Evolutionary conservation across 2,329 filamentous ascomycete species (phyloP).

Genomic region (Hymenoscyphus infarciens): DNA sequence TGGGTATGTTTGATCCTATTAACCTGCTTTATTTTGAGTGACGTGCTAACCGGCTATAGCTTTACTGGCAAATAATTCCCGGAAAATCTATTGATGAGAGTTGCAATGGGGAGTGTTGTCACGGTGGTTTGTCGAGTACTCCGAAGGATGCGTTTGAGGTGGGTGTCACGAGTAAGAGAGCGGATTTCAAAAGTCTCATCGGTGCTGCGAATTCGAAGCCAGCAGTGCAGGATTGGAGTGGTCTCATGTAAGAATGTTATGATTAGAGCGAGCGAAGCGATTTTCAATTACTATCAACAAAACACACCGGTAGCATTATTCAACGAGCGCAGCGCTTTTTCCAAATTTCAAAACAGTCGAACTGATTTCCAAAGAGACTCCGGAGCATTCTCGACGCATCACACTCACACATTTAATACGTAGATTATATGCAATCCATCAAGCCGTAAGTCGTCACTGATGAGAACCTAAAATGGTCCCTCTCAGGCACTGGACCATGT

Average conservation of each 20-base stretch:
- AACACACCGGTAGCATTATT: no score
- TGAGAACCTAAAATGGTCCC: no score
- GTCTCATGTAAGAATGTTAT: neutral
- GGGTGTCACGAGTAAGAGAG: neutral
- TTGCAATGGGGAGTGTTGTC: neutral
- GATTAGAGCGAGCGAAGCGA: no score
- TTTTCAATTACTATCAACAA: no score
- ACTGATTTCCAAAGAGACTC: no score
- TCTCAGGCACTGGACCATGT: no score
- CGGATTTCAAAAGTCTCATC: constrained; percentile 5
- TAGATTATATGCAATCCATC: no score
- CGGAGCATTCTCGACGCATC: no score
- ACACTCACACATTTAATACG: no score
- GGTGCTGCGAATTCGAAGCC: neutral
- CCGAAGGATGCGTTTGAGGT: constrained; percentile 4
- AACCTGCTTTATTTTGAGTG: neutral
- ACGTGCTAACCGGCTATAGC: neutral
- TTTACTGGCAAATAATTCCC: constrained; percentile 15
- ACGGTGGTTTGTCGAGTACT: neutral
- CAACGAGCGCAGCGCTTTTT: no score
- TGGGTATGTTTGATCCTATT: constrained; percentile 4
- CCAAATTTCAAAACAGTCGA: no score
- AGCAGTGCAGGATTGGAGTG: neutral
- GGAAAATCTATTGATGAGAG: constrained; percentile 10
- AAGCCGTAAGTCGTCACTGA: no score